phyloP scores from a whole-genome alignment of 441 rosid genomes.

The Isatis lusitanica region DNA sequence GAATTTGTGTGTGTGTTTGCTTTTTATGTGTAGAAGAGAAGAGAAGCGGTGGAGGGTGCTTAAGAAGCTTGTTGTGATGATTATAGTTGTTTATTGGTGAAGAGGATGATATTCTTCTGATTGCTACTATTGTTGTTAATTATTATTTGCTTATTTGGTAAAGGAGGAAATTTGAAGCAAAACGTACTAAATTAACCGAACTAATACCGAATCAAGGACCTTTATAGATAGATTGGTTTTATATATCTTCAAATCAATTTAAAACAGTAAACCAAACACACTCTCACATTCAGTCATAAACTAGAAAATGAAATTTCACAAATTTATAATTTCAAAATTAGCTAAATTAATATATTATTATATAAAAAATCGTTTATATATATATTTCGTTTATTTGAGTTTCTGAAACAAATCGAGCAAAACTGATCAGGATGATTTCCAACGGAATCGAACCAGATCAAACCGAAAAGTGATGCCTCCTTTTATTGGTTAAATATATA shows the following conservation, averaged over 20 bases:
- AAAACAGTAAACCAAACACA: not conserved
- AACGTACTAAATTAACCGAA: not conserved
- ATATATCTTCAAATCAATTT: not conserved
- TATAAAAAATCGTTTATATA: not conserved
- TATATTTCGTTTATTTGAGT: not conserved
- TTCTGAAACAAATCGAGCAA: not conserved
- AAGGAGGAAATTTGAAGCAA: constrained; percentile 7
- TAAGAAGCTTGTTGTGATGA: constrained; percentile 34
- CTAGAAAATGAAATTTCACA: not conserved
- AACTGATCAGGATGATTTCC: not conserved
- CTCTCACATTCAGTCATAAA: not conserved
- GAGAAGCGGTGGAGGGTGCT: constrained; percentile 27
- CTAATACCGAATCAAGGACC: not conserved
- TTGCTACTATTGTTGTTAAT: constrained; percentile 9
- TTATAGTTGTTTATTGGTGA: constrained; percentile 34
- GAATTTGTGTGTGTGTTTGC: constrained; percentile 22
- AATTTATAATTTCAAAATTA: not conserved
- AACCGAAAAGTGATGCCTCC: not conserved
- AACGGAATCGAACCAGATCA: not conserved
- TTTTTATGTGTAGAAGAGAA: constrained; percentile 22
- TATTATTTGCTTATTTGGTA: constrained; percentile 22
- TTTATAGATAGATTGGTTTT: not conserved
- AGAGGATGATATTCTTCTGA: constrained; percentile 29
- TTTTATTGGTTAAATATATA: not conserved
- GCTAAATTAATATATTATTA: not conserved